phyloP scores from a whole-genome alignment of 1,139 yeast species.

The Candida sanyaensis region DNA sequence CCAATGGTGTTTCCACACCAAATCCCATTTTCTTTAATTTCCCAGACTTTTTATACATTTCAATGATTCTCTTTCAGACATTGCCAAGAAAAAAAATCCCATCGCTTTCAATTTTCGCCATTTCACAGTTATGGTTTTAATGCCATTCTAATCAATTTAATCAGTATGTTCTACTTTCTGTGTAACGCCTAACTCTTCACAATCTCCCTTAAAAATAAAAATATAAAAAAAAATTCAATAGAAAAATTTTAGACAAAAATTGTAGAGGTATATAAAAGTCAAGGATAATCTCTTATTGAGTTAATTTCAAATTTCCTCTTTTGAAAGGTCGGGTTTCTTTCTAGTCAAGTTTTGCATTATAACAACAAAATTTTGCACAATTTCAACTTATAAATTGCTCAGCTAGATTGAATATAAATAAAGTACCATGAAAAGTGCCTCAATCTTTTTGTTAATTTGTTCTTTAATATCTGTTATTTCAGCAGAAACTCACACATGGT shows the following conservation, averaged over 20 bases:
- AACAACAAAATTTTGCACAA: neutral
- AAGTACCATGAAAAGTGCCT: constrained; percentile 7
- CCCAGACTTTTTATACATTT: neutral
- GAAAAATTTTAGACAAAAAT: neutral
- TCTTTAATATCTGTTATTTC: constrained; percentile 12
- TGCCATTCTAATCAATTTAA: constrained; percentile 1
- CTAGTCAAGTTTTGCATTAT: constrained; percentile 2
- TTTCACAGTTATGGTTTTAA: neutral
- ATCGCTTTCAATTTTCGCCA: neutral
- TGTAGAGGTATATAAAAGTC: neutral
- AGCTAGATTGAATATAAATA: neutral
- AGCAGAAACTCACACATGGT: constrained; percentile 53
- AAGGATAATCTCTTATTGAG: constrained; percentile 3
- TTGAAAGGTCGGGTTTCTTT: constrained; percentile 8
- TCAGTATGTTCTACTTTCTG: neutral
- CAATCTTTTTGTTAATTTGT: constrained; percentile 6
- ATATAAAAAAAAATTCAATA: neutral
- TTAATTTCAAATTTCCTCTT: constrained; percentile 1
- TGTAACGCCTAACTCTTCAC: neutral
- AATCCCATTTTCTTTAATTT: neutral
- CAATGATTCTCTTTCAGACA: neutral
- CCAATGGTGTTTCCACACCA: neutral
- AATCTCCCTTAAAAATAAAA: neutral
- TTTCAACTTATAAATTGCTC: neutral
- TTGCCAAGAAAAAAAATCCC: constrained; percentile 1